Evolutionary conservation across 768 basidiomycete genomes (phyloP).

Genomic region (Macrolepiota fuliginosa): DNA sequence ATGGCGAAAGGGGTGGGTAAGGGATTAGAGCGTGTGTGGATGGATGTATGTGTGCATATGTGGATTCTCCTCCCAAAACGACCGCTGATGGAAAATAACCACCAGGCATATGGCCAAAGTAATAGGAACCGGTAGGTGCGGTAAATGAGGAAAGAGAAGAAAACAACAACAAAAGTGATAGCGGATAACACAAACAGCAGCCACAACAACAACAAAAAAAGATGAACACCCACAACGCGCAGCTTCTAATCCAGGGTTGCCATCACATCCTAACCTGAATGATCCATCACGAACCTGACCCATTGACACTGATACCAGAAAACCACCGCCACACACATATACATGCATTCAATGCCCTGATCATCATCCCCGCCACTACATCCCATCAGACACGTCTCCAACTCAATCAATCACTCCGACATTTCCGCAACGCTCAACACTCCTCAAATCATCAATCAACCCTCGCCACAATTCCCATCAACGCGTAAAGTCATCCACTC

Average conservation of each 20-base stretch:
- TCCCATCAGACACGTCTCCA: not conserved
- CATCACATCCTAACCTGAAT: not conserved
- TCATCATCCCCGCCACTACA: not conserved
- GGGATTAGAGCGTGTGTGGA: not conserved
- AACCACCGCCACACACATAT: not conserved
- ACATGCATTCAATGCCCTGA: not conserved
- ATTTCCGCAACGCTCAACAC: not conserved
- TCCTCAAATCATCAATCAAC: not conserved
- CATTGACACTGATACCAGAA: not conserved
- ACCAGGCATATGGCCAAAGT: slow-evolving; percentile 2
- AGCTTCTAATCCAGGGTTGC: not conserved
- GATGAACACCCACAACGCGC: not conserved
- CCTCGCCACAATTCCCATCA: not conserved
- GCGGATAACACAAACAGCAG: slow-evolving; percentile 15
- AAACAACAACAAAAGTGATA: slow-evolving; percentile 13
- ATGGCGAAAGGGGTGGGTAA: not conserved
- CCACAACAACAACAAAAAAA: slow-evolving; percentile 13
- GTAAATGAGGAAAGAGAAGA: slow-evolving; percentile 8
- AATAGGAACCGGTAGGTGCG: slow-evolving; percentile 18
- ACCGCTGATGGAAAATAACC: not conserved
- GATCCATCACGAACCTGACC: not conserved
- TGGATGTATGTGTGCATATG: slow-evolving; percentile 1
- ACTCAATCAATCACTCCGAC: not conserved
- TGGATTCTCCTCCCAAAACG: not conserved
- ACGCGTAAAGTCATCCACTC: not conserved